phyloP scores from a whole-genome alignment of 75 land plant species.

The Sequoiadendron giganteum region DNA sequence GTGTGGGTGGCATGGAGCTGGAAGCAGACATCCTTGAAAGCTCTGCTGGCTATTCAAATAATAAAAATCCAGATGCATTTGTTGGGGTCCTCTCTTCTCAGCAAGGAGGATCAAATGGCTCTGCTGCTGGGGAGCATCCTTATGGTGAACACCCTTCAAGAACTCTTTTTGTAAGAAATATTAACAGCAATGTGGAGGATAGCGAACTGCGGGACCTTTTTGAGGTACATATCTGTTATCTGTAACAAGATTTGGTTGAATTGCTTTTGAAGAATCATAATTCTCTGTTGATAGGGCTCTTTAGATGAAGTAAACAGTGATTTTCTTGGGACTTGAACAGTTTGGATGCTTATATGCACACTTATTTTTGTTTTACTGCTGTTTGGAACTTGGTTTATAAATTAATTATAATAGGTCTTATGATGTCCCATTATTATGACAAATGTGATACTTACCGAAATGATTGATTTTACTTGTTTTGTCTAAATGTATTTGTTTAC shows the following conservation, averaged over 20 bases:
- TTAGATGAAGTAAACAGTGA: not conserved
- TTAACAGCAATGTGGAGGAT: conserved; percentile 85
- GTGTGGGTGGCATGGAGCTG: conserved; percentile 88
- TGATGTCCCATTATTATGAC: not conserved
- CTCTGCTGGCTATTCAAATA: conserved; percentile 5
- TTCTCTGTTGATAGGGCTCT: not conserved
- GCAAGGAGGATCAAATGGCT: conserved; percentile 37
- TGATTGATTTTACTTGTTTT: not conserved
- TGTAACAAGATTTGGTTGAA: not conserved
- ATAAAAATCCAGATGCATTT: conserved; percentile 23
- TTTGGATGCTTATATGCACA: not conserved
- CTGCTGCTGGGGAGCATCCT: conserved; percentile 69
- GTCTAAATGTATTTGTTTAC: conserved; percentile 3
- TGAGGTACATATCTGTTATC: conserved; percentile 47
- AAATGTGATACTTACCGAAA: not conserved
- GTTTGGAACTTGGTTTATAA: not conserved
- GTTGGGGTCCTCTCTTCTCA: conserved; percentile 21
- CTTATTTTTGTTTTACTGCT: not conserved
- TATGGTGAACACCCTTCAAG: conserved; percentile 85
- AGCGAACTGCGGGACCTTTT: conserved; percentile 70
- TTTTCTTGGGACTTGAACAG: not conserved
- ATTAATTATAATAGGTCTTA: not conserved
- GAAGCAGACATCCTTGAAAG: conserved; percentile 54
- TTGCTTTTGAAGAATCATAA: conserved; percentile 1
- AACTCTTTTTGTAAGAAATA: conserved; percentile 85